These are phyloP conservation scores for Lodderomyces jiufengensis DNA, from an alignment of 1,139 yeast genomes.

Conservation along the genomic window DNA sequence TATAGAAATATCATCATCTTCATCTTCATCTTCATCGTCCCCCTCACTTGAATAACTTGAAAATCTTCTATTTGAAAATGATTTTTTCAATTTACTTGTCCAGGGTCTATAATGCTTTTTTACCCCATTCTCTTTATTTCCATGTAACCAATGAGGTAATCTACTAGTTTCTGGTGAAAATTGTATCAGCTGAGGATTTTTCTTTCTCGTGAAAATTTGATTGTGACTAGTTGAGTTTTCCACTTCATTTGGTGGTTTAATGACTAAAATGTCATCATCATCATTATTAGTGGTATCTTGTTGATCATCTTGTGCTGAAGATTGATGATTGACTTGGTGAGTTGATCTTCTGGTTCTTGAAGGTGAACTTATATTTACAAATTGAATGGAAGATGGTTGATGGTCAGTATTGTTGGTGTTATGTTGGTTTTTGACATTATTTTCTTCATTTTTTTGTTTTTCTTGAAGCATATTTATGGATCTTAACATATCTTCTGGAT, in stretches of 20 bases:
- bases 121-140: conserved; percentile 9
- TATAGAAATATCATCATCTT: conserved; percentile 14
- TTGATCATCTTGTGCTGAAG: not conserved
- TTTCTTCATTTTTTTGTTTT: conserved; percentile 8
- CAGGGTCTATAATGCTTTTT: conserved; percentile 13
- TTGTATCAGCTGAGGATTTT: conserved; percentile 16
- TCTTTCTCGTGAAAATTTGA: conserved; percentile 34
- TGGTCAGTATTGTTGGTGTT: not conserved
- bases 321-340: not conserved
- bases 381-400: conserved; percentile 6
- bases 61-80: conserved; percentile 21
- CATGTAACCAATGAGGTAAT: conserved; percentile 11
- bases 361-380: conserved; percentile 9
- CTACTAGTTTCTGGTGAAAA: conserved; percentile 11
- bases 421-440: not conserved
- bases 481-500: conserved; percentile 80
- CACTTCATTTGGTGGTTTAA: conserved; percentile 76
- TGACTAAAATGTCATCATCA: conserved; percentile 79
- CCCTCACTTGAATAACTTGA: conserved; percentile 11
- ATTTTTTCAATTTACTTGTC: conserved; percentile 15
- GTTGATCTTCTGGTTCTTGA: conserved; percentile 9
- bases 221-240: conserved; percentile 31
- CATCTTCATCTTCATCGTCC: conserved; percentile 13
- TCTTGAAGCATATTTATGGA: conserved; percentile 69
- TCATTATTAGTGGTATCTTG: conserved; percentile 30